Evolutionary conservation across 2,329 filamentous ascomycete species (phyloP).

Genomic region (Corniculantispora saksenae): DNA sequence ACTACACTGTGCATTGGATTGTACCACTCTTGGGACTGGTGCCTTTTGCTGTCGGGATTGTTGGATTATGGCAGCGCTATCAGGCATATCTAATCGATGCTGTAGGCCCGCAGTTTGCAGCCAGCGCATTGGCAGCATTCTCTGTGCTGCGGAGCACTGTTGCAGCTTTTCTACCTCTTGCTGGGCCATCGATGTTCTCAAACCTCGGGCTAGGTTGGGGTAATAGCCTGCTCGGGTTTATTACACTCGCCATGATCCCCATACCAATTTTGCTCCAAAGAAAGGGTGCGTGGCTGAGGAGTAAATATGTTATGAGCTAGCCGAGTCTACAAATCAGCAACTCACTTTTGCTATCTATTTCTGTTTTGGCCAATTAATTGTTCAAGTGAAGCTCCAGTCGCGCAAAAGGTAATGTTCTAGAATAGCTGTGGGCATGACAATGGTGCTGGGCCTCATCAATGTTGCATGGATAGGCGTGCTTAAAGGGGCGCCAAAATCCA

Average conservation of each 20-base stretch:
- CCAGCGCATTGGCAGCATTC: background rate
- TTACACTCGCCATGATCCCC: slow-evolving; percentile 37
- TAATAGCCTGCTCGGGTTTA: slow-evolving; percentile 43
- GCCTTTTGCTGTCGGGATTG: background rate
- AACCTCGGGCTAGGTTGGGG: slow-evolving; percentile 46
- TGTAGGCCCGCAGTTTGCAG: background rate
- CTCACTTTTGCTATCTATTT: background rate
- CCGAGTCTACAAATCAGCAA: background rate
- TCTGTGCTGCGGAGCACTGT: slow-evolving; percentile 49
- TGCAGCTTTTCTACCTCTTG: slow-evolving; percentile 59
- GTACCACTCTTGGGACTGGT: slow-evolving; percentile 52
- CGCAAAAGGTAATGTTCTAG: slow-evolving; percentile 2
- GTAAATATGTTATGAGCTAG: background rate
- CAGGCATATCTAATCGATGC: background rate
- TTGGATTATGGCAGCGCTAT: background rate
- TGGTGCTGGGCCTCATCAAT: background rate
- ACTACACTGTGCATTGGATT: slow-evolving; percentile 54
- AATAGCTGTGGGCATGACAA: background rate
- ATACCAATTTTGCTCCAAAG: background rate
- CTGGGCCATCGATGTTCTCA: slow-evolving; percentile 41
- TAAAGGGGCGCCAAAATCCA: background rate
- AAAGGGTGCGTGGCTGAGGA: slow-evolving; percentile 1
- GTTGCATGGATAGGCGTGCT: background rate
- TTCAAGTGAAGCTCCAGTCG: background rate
- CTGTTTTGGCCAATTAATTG: no score